These are phyloP conservation scores for Populus tomentosa DNA, from an alignment of 441 rosid genomes.

Conservation along the genomic window DNA sequence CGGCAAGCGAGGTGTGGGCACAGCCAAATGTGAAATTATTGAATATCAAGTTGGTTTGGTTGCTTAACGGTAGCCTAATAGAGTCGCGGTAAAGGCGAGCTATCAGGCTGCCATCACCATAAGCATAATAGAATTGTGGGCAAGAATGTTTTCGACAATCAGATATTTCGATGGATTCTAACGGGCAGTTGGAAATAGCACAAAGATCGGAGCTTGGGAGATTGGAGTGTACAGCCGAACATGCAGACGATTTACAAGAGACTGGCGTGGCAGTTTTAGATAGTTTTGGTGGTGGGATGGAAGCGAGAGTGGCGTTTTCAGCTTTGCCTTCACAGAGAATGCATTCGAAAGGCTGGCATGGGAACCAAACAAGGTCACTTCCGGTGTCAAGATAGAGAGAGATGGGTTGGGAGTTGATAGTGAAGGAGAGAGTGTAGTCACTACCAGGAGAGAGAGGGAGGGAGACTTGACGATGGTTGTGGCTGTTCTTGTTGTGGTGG, in stretches of 20 bases:
- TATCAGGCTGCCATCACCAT: slow-evolving; percentile 85
- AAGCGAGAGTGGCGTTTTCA: slow-evolving; percentile 6
- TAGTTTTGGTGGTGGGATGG: slow-evolving; percentile 30
- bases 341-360: slow-evolving; percentile 85
- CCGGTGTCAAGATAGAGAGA: slow-evolving; percentile 96
- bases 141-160: slow-evolving; percentile 65
- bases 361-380: slow-evolving; percentile 95
- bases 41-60: slow-evolving; percentile 35
- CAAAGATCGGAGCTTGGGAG: slow-evolving; percentile 68
- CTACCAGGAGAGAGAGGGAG: slow-evolving; percentile 85
- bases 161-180: slow-evolving; percentile 67
- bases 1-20: slow-evolving; percentile 72
- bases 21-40: slow-evolving; percentile 81
- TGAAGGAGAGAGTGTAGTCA: slow-evolving; percentile 73
- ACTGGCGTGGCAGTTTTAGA: slow-evolving; percentile 47
- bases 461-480: neutral
- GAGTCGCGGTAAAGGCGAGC: slow-evolving; percentile 56
- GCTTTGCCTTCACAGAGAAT: slow-evolving; percentile 77
- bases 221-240: slow-evolving; percentile 75
- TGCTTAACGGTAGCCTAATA: slow-evolving; percentile 38
- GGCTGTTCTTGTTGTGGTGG: slow-evolving; percentile 3
- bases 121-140: slow-evolving; percentile 85
- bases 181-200: slow-evolving; percentile 78
- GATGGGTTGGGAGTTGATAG: slow-evolving; percentile 45
- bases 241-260: slow-evolving; percentile 55